Percentiles rank a stretch among this genome's conserved stretches.
Evolutionary conservation across 1,284 basidiomycete genomes (phyloP).

Genomic region (Leccinum pachyderme): DNA sequence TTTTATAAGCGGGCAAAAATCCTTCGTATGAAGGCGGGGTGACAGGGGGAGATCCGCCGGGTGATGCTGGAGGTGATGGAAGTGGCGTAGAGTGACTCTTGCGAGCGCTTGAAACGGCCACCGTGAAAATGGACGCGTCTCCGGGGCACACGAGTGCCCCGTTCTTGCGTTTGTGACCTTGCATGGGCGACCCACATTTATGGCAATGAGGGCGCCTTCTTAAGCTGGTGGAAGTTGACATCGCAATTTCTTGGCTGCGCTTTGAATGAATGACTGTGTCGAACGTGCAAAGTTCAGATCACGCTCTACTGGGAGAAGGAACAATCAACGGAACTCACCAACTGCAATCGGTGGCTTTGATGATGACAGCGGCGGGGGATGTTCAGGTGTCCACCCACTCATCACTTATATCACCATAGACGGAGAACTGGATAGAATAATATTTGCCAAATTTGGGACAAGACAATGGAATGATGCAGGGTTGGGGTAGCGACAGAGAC

Average conservation of each 20-base stretch:
- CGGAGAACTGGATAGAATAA: slow-evolving; percentile 16
- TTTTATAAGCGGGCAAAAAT: slow-evolving; percentile 23
- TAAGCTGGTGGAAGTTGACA: slow-evolving; percentile 32
- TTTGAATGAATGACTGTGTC: background rate
- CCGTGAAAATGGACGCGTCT: slow-evolving; percentile 15
- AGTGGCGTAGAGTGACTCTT: slow-evolving; percentile 28
- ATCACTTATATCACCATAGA: slow-evolving; percentile 26
- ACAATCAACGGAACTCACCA: slow-evolving; percentile 21
- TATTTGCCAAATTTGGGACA: slow-evolving; percentile 22
- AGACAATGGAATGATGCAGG: slow-evolving; percentile 4
- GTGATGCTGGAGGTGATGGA: slow-evolving; percentile 30
- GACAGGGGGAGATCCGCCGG: slow-evolving; percentile 21
- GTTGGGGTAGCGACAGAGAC: slow-evolving; percentile 26
- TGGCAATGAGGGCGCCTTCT: slow-evolving; percentile 35
- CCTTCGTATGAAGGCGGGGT: slow-evolving; percentile 13
- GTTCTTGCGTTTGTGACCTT: slow-evolving; percentile 33
- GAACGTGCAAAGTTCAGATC: background rate
- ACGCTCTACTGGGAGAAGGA: background rate
- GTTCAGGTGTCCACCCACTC: slow-evolving; percentile 2
- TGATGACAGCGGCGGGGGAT: slow-evolving; percentile 17
- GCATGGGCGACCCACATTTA: slow-evolving; percentile 35
- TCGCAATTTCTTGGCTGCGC: slow-evolving; percentile 8
- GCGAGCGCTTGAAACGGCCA: slow-evolving; percentile 10
- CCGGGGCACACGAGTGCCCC: slow-evolving; percentile 31
- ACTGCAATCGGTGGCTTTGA: slow-evolving; percentile 24